Evolutionary conservation across 148 eudicot genomes (phyloP).

Genomic region (Tetragonia tetragonoides): DNA sequence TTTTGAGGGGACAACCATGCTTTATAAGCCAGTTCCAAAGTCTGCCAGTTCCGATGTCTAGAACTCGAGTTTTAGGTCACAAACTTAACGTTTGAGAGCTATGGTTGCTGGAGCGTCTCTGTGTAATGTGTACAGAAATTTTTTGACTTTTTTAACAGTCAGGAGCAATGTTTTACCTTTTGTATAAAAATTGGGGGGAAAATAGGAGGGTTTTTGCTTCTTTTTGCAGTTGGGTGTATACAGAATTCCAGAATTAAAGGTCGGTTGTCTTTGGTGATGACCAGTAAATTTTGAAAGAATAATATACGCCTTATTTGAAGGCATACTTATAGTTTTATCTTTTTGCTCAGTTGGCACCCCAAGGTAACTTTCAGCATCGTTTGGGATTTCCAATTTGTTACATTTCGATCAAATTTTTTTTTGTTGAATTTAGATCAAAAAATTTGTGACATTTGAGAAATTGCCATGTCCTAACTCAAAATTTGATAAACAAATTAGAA

Average conservation of each 20-base stretch:
- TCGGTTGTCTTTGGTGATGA: neutral
- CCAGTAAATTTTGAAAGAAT: neutral
- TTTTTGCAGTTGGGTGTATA: neutral
- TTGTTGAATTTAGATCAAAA: too few relatives aligned
- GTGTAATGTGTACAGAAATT: slow-evolving; percentile 10
- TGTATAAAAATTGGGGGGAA: neutral
- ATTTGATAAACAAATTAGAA: too few relatives aligned
- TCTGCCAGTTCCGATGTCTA: slow-evolving; percentile 27
- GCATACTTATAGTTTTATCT: neutral
- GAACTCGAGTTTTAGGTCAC: neutral
- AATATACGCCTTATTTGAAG: slow-evolving; percentile 9
- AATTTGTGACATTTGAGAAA: too few relatives aligned
- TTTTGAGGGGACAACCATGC: slow-evolving; percentile 73
- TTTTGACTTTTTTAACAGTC: slow-evolving; percentile 10
- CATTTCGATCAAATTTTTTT: neutral
- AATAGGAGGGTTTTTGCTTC: neutral
- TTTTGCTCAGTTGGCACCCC: neutral
- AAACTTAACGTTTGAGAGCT: neutral
- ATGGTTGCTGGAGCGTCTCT: neutral
- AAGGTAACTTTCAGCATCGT: too few relatives aligned
- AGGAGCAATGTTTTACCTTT: neutral
- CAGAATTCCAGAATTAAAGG: neutral
- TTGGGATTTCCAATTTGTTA: too few relatives aligned
- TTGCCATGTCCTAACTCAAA: too few relatives aligned
- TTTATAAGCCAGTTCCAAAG: slow-evolving; percentile 52